Conservation (phyloP, 2,329 filamentous ascomycete species). For the Trichoderma atrobrunneum region DNA sequence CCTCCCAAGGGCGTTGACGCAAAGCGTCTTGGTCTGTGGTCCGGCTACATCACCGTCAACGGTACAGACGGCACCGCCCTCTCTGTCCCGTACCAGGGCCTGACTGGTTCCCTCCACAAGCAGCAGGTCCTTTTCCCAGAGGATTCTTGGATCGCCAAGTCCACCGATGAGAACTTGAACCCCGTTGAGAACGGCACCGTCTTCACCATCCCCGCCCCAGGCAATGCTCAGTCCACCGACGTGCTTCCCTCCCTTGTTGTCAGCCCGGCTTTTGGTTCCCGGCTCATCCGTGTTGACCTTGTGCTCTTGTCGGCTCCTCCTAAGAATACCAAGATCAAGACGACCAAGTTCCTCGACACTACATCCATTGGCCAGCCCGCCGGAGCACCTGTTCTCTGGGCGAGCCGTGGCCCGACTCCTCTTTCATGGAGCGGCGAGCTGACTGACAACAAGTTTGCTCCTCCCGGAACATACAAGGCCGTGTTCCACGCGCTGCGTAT, state of each 20-base stretch:
- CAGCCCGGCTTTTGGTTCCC: constrained; percentile 45
- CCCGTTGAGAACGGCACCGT: constrained; percentile 35
- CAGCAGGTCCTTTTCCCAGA: constrained; percentile 26
- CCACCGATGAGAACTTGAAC: constrained; percentile 31
- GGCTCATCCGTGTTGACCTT: constrained; percentile 43
- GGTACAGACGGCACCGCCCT: constrained; percentile 38
- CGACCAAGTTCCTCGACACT: constrained; percentile 37
- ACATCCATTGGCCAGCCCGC: constrained; percentile 43
- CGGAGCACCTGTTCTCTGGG: constrained; percentile 40
- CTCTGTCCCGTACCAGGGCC: constrained; percentile 42
- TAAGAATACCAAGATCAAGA: constrained; percentile 25
- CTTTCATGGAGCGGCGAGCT: constrained; percentile 47
- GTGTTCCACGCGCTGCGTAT: constrained; percentile 48
- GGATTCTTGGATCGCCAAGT: constrained; percentile 32
- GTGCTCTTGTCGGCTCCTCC: constrained; percentile 37
- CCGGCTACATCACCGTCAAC: constrained; percentile 42
- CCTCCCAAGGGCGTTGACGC: constrained; percentile 38
- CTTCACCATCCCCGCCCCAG: constrained; percentile 43
- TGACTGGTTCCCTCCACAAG: constrained; percentile 36
- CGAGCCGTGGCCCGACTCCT: constrained; percentile 27
- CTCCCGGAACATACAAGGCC: constrained; percentile 50
- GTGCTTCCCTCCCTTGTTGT: constrained; percentile 41
- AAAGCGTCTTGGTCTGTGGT: constrained; percentile 41
- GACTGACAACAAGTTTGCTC: constrained; percentile 45
- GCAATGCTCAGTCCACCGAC: constrained; percentile 32